These are phyloP conservation scores for Thalassiosira pacifica DNA, from an alignment of 352 stramenopile genomes.

Conservation along the genomic window DNA sequence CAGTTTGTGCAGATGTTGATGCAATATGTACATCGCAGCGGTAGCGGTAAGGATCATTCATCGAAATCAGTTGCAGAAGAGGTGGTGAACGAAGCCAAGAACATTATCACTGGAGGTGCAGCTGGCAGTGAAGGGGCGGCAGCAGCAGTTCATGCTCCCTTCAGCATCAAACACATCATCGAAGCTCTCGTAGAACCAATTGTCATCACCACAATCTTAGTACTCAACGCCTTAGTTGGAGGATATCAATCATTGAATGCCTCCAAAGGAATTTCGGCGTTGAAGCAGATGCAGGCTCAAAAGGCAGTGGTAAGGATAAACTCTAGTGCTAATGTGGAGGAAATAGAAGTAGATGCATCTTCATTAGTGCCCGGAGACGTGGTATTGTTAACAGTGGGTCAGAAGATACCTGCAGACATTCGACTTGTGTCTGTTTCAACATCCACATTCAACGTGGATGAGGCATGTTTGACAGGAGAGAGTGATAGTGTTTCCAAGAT, in stretches of 20 bases:
- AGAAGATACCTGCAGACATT: conserved; percentile 97
- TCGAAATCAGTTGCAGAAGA: conserved; percentile 43
- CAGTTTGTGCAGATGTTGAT: conserved; percentile 89
- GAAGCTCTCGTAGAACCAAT: conserved; percentile 93
- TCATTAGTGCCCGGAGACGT: conserved; percentile 97
- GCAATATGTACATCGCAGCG: conserved; percentile 87
- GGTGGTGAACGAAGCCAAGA: conserved; percentile 48
- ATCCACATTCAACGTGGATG: conserved; percentile 94
- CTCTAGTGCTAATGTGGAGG: conserved; percentile 37
- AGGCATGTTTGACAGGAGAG: conserved; percentile 97
- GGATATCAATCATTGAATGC: conserved; percentile 96
- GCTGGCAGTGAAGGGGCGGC: not conserved
- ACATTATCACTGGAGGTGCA: conserved; percentile 20
- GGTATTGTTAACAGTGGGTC: conserved; percentile 94
- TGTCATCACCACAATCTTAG: conserved; percentile 96
- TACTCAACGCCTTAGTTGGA: conserved; percentile 95
- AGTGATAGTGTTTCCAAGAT: conserved; percentile 75
- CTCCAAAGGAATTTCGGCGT: conserved; percentile 92
- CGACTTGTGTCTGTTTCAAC: conserved; percentile 96
- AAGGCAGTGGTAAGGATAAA: conserved; percentile 88
- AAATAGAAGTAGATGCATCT: conserved; percentile 86
- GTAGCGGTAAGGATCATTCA: conserved; percentile 50
- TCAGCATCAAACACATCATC: conserved; percentile 55
- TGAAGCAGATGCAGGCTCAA: conserved; percentile 95
- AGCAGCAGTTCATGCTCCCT: not conserved